Evolutionary conservation across 768 basidiomycete species (phyloP).

Genomic region (Rubroboletus satanas): DNA sequence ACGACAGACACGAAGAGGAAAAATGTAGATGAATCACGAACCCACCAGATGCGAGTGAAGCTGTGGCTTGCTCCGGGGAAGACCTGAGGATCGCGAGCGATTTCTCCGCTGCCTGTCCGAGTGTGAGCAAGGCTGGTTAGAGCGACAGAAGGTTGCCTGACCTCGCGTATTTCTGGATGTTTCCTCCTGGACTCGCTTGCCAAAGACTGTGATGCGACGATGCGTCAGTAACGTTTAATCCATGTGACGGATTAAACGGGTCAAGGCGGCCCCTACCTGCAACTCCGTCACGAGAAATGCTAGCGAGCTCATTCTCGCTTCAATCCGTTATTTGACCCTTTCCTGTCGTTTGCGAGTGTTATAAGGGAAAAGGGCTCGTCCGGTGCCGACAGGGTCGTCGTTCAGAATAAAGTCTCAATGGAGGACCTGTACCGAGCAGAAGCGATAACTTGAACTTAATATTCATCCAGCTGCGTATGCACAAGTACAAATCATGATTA

Average conservation of each 20-base stretch:
- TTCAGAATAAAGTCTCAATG: neutral
- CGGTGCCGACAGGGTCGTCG: neutral
- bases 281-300: constrained; percentile 72
- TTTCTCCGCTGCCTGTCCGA: constrained; percentile 74
- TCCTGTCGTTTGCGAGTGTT: neutral
- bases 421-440: neutral
- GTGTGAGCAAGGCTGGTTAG: constrained; percentile 6
- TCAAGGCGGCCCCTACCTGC: constrained; percentile 41
- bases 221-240: constrained; percentile 2
- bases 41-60: constrained; percentile 68
- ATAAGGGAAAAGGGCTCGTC: neutral
- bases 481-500: constrained; percentile 7
- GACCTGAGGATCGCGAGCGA: constrained; percentile 74
- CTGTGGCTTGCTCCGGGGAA: constrained; percentile 77
- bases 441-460: neutral
- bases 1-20: neutral
- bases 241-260: neutral
- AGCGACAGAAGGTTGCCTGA: constrained; percentile 28
- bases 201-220: constrained; percentile 59
- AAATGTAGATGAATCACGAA: constrained; percentile 22
- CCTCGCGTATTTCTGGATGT: constrained; percentile 93
- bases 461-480: neutral
- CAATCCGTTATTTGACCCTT: neutral
- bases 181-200: constrained; percentile 85
- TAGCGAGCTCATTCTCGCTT: constrained; percentile 54